Evolutionary conservation across 2,329 filamentous ascomycete species (phyloP), one percentile per base, ranked within the genome.

Genomic region (Lojkania enalia): DNA sequence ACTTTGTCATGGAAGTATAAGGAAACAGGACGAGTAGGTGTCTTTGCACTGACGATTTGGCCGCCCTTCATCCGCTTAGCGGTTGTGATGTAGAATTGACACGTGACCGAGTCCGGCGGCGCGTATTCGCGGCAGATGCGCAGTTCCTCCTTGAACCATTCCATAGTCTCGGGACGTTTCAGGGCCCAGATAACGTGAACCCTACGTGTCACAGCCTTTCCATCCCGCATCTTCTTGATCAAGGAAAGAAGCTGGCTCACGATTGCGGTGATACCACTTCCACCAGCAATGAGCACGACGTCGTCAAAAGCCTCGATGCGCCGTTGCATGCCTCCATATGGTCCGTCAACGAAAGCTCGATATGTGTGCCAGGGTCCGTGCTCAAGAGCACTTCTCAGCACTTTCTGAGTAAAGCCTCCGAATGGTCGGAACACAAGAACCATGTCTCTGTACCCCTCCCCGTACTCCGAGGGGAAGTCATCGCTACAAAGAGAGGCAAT

Each of bases 81-180:
- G 1, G 86, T 83, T 0, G 92, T 97, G 55, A 96, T 88, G 71
- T 90, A 96, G 76, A 96, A 96, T 67, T 95, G 91, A 75, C 91
- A 96, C 18, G 88, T 88, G 6, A 96, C 88, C 20, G 88, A 87
- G 63, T 94, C 89, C 0, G 88, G 87, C 1, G 92, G 92, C 7
- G 92, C 91, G 38, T 84, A 86, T 69, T 96, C 89, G 58, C 90
- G 83, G 71, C 92, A 96, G 60, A 96, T 95, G 36, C 90, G 83
- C 46, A 96, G 77, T 69, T 96, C 92, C 71, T 96, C 91, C 54
- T 89, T 88, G 77, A 96, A 97, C 92, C 92, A 97, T 66, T 96
- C 90, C 84, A 97, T 90, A 1, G 90, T 89, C 69, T 96, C 92
- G 12, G 94, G 84, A 44, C 88, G 83, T 71, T 94, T 95, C 55